Evolutionary conservation across 768 basidiomycete genomes (phyloP), one percentile per base, ranked within the genome.

Genomic region (Agrocybe pediades): DNA sequence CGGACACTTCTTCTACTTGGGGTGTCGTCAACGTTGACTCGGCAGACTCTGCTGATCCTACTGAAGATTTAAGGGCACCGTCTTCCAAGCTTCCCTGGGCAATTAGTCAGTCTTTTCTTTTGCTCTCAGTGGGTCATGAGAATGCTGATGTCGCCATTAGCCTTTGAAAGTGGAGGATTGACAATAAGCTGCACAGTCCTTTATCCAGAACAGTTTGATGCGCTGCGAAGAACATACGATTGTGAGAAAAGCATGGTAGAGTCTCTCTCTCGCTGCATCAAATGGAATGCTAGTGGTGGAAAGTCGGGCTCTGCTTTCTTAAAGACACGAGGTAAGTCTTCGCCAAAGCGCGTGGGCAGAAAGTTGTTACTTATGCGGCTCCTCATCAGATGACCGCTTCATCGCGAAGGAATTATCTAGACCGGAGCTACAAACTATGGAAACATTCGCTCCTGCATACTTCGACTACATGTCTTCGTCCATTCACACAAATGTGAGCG

Each of bases 391-490:
- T 65, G 95, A 98, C 68, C 93, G 97, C 6, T 98, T 98, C 78
- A 97, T 99, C 59, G 93, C 96, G 27, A 99, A 99, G 64, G 96
- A 98, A 61, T 81, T 98, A 23, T 96, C 95, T 0, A 81, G 84
- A 53, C 79, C 90, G 25, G 97, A 99, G 65, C 74, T 98, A 59
- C 92, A 96, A 66, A 92, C 92, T 0, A 91, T 98, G 86, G 92
- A 95, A 61, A 92, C 90, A 0, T 98, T 99, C 70, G 96, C 94
- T 13, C 97, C 96, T 0, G 90, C 92, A 1, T 99, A 99, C 69
- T 98, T 99, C 63, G 90, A 95, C 57, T 99, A 98, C 67, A 95
- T 98, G 88, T 90, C 93, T 1, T 92, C 90, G n/a, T 91, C 94
- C 2, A 86, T 97, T 15, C 83, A 85, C 47, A 87, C 87, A 30